These are phyloP conservation scores for Boletus semigastroideus DNA, from an alignment of 1,284 basidiomycete genomes.

Conservation along the genomic window DNA sequence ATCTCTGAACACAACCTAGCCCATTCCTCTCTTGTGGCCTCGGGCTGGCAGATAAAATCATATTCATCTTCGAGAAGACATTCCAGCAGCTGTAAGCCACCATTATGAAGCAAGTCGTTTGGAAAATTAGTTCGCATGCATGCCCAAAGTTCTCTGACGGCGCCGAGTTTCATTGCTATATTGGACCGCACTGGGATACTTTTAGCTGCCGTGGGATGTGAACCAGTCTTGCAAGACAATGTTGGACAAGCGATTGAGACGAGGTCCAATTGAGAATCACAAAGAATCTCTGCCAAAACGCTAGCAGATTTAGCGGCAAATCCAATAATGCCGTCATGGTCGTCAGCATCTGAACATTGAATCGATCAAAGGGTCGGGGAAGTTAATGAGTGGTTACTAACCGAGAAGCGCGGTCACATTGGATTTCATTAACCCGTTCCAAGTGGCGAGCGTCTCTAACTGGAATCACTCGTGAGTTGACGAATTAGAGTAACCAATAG, in stretches of 20 bases:
- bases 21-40: conserved; percentile 53
- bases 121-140: conserved; percentile 45
- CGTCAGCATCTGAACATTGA: conserved; percentile 27
- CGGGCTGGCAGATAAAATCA: conserved; percentile 45
- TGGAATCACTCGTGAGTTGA: conserved; percentile 13
- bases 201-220: conserved; percentile 1
- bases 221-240: conserved; percentile 12
- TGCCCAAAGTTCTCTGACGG: conserved; percentile 58
- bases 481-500: conserved; percentile 6
- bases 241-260: conserved; percentile 26
- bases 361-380: conserved; percentile 11
- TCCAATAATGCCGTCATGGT: conserved; percentile 34
- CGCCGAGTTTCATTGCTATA: conserved; percentile 46
- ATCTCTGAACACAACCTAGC: conserved; percentile 57
- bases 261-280: conserved; percentile 52
- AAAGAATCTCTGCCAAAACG: conserved; percentile 51
- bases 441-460: conserved; percentile 42
- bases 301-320: conserved; percentile 44
- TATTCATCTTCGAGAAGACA: conserved; percentile 50
- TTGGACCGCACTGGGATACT: conserved; percentile 33
- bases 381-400: conserved; percentile 27
- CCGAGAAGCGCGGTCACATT: conserved; percentile 33
- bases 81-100: conserved; percentile 46
- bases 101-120: conserved; percentile 37
- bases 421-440: conserved; percentile 42